Evolutionary conservation across 1,284 basidiomycete species (phyloP).

Genomic region (Sanguinoderma infundibulare): DNA sequence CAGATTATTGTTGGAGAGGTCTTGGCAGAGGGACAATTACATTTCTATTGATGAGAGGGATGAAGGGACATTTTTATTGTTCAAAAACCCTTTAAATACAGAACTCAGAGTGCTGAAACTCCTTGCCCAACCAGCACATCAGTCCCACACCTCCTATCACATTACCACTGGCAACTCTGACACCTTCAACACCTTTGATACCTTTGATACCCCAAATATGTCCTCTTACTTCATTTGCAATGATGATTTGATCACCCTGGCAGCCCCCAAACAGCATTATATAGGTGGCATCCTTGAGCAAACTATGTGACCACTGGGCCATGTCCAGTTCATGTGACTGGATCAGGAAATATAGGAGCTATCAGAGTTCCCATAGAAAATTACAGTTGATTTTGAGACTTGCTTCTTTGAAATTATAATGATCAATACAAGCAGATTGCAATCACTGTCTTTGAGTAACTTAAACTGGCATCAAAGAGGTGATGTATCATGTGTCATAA

Average conservation of each 20-base stretch:
- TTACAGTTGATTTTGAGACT: neutral
- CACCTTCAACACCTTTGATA: too few species aligned
- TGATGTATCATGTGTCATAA: too few species aligned
- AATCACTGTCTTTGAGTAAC: too few species aligned
- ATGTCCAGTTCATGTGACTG: too few species aligned
- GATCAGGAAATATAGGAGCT: neutral
- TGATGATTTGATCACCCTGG: neutral
- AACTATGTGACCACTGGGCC: neutral
- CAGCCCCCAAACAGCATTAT: neutral
- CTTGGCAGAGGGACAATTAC: neutral
- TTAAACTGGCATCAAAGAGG: too few species aligned
- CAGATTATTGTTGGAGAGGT: neutral
- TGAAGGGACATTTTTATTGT: neutral
- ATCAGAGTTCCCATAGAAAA: neutral
- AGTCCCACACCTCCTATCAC: too few species aligned
- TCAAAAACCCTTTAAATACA: neutral
- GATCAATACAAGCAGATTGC: too few species aligned
- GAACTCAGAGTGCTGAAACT: neutral
- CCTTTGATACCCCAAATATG: neutral
- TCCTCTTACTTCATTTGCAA: neutral
- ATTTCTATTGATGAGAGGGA: neutral
- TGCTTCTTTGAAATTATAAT: neutral
- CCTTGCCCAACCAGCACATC: neutral
- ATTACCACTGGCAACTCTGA: too few species aligned
- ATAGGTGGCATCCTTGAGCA: neutral